Evolutionary conservation across 192 early-diverging fungal genomes (phyloP).

Genomic region (Endogone sp.): DNA sequence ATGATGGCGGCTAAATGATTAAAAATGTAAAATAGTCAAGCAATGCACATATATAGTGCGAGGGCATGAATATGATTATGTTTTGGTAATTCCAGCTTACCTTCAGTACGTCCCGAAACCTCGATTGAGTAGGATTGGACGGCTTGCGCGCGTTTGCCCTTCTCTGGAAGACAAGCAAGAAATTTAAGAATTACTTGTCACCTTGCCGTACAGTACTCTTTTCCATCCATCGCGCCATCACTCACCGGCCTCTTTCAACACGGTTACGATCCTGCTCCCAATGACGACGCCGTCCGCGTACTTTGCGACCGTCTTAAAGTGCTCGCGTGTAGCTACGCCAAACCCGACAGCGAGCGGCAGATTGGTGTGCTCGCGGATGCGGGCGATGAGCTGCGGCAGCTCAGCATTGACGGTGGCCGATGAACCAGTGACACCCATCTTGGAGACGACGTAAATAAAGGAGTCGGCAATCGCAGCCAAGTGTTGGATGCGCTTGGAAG

Average conservation of each 20-base stretch:
- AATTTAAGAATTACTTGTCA: background rate
- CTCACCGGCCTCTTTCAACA: conserved; percentile 60
- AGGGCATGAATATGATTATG: no score
- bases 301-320: conserved; percentile 80
- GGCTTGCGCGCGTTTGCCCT: conserved; percentile 26
- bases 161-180: background rate
- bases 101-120: conserved; percentile 39
- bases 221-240: background rate
- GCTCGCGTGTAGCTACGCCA: conserved; percentile 87
- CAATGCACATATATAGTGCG: no score
- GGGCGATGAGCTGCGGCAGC: conserved; percentile 66
- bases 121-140: conserved; percentile 44
- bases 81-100: no score
- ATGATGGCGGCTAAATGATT: no score
- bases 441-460: conserved; percentile 95
- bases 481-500: conserved; percentile 73
- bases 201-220: no score
- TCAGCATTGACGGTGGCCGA: conserved; percentile 59
- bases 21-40: no score
- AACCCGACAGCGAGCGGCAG: conserved; percentile 95
- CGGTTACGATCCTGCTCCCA: conserved; percentile 85
- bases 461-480: conserved; percentile 81
- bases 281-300: conserved; percentile 96
- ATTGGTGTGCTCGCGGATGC: conserved; percentile 76
- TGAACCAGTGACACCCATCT: conserved; percentile 93